A percentile compares a stretch with the other conserved stretches of the same genome.
Evolutionary conservation across 495 filamentous ascomycete genomes (phyloP).

Genomic region (Geopyxis carbonaria): DNA sequence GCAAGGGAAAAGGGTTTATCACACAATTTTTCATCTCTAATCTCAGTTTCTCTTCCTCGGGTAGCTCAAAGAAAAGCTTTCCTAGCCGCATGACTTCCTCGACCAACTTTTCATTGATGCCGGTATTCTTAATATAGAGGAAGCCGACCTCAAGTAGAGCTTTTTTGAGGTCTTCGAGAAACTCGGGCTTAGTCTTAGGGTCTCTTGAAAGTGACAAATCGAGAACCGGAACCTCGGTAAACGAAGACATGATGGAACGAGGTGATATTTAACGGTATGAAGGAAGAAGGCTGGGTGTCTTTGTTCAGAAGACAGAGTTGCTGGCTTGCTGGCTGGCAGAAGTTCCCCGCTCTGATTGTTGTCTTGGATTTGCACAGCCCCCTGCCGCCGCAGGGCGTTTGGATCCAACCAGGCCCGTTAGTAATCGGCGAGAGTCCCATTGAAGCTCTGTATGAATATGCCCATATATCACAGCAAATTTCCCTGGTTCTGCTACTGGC

Average conservation of each 20-base stretch:
- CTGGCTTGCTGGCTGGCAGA: no score
- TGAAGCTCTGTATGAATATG: no score
- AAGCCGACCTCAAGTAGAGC: slow-evolving; percentile 86
- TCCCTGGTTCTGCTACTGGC: no score
- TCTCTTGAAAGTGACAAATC: slow-evolving; percentile 47
- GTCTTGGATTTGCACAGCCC: no score
- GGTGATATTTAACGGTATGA: neutral
- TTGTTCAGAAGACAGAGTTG: neutral
- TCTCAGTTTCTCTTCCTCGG: slow-evolving; percentile 53
- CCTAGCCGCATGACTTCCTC: slow-evolving; percentile 50
- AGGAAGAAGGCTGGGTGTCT: neutral
- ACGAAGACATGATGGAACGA: slow-evolving; percentile 31
- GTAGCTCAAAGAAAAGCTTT: slow-evolving; percentile 63
- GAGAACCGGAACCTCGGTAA: slow-evolving; percentile 64
- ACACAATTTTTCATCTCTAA: slow-evolving; percentile 24
- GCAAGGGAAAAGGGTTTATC: neutral
- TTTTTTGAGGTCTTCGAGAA: slow-evolving; percentile 54
- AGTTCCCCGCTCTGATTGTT: no score
- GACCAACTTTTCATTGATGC: slow-evolving; percentile 50
- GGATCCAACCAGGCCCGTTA: no score
- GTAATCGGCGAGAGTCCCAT: no score
- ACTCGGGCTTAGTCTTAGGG: slow-evolving; percentile 54
- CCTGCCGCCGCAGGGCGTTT: no score
- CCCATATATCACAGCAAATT: no score
- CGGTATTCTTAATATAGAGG: slow-evolving; percentile 74